Percentiles rank a stretch among this genome's conserved stretches.
Evolutionary conservation across 2,329 filamentous ascomycete genomes (phyloP).

Genomic region (Fusarium decemcellulare): DNA sequence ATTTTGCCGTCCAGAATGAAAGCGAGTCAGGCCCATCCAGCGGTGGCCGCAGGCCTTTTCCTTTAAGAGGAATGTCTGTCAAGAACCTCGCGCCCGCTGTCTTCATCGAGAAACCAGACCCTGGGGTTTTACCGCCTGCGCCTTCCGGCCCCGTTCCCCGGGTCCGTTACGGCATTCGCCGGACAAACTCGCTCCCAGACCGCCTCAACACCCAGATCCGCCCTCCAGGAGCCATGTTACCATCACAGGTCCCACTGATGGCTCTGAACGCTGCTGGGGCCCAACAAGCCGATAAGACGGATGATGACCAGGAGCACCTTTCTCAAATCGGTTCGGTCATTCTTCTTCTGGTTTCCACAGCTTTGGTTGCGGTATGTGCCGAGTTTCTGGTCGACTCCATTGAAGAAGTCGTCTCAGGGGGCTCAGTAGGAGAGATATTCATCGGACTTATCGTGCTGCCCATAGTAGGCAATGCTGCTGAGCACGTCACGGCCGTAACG

Average conservation of each 20-base stretch:
- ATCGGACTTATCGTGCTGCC: slow-evolving; percentile 81
- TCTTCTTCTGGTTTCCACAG: slow-evolving; percentile 75
- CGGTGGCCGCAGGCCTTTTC: slow-evolving; percentile 62
- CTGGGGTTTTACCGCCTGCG: slow-evolving; percentile 41
- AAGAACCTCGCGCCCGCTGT: slow-evolving; percentile 80
- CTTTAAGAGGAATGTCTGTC: slow-evolving; percentile 72
- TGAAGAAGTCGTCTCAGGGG: slow-evolving; percentile 67
- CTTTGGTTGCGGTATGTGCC: slow-evolving; percentile 76
- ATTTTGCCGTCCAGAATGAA: slow-evolving; percentile 64
- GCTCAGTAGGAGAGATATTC: slow-evolving; percentile 74
- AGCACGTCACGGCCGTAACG: slow-evolving; percentile 79
- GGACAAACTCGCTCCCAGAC: slow-evolving; percentile 82
- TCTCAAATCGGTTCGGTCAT: slow-evolving; percentile 71
- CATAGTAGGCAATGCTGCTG: slow-evolving; percentile 81
- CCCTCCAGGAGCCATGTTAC: slow-evolving; percentile 65
- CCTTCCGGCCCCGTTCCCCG: slow-evolving; percentile 66
- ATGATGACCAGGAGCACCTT: slow-evolving; percentile 62
- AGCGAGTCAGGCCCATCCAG: slow-evolving; percentile 38
- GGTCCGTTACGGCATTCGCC: slow-evolving; percentile 75
- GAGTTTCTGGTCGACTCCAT: slow-evolving; percentile 80
- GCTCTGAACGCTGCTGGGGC: slow-evolving; percentile 50
- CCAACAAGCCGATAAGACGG: slow-evolving; percentile 44
- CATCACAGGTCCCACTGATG: slow-evolving; percentile 60
- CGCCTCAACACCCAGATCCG: slow-evolving; percentile 69
- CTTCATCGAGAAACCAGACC: slow-evolving; percentile 67